Conservation (phyloP, 1,284 basidiomycete genomes). For the Cryptococcus floricola region DNA sequence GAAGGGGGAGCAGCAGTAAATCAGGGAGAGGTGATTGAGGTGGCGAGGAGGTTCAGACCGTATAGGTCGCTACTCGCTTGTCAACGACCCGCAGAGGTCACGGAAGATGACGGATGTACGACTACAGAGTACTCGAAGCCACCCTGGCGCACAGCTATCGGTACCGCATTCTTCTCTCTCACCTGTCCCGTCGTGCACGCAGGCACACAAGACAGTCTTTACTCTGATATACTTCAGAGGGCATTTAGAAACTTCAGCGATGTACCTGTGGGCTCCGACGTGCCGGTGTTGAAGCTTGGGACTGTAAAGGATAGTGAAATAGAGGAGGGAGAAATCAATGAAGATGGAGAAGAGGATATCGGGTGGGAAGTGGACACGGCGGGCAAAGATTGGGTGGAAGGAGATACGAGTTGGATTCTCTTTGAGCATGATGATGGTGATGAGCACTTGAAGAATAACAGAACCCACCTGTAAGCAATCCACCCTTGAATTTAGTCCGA, state of each 20-base stretch:
- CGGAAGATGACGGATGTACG: background rate
- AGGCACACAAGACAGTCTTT: slow-evolving; percentile 8
- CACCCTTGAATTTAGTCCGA: background rate
- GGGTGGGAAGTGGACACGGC: background rate
- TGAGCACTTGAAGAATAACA: background rate
- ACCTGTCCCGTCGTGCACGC: slow-evolving; percentile 8
- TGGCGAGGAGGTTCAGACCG: background rate
- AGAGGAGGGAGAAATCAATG: background rate
- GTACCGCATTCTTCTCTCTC: slow-evolving; percentile 13
- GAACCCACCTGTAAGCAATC: background rate
- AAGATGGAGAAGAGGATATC: background rate
- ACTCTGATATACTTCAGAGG: slow-evolving; percentile 6
- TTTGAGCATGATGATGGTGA: slow-evolving; percentile 14
- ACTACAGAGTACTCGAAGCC: slow-evolving; percentile 1
- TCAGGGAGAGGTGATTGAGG: background rate
- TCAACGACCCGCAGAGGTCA: background rate
- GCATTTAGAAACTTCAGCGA: slow-evolving; percentile 19
- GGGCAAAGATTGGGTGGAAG: slow-evolving; percentile 1
- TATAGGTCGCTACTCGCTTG: background rate
- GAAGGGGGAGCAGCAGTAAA: background rate
- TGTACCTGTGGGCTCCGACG: slow-evolving; percentile 9
- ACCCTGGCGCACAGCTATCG: slow-evolving; percentile 21
- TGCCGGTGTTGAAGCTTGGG: background rate
- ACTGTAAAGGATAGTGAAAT: background rate
- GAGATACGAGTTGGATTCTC: slow-evolving; percentile 7